Base-by-base conservation (phyloP, 2,329 filamentous ascomycete species). In the Rhynchosporium secalis region DNA sequence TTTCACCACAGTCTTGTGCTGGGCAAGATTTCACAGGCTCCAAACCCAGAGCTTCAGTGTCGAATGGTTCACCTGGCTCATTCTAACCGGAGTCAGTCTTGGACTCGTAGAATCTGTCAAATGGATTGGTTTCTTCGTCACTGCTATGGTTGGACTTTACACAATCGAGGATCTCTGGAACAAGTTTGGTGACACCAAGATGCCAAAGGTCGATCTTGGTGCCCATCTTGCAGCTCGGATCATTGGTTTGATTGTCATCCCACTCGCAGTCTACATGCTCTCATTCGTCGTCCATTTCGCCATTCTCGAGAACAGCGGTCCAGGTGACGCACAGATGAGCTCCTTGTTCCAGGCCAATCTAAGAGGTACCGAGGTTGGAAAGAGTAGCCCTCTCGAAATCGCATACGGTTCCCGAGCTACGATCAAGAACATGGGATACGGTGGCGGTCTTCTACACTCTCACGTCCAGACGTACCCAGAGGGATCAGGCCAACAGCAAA, bases 271-370 rank as follows among this genome's bases (percentile, higher is more conserved):
- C 71, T 99, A 99, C 80, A 88, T 97, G 78, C 88, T 97, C 75
- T 96, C 92, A 48, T 99, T 99, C 76, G 96, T 90, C 71, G 78
- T 96, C 59, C 95, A 99, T 78, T 99, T 99, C 77, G 83, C 92
- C 66, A 91, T 99, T 66, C 85, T 99, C 62, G 91, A 96, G 76
- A 94, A 92, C 78, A 94, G 89, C 71, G 95, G 95, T 26, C 95
- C 96, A 7, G 95, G 95, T 60, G 95, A 99, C 79, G 95, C 95
- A n/a, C 95, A 99, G 78, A 99, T 99, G 95, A 97, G 93, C 79
- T 99, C 95, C 31, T 86, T 99, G 56, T 99, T 99, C 84, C 95
- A 99, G 76, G 95, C 96, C 54, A 99, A 99, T 74, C 83, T 99
- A 43, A 88, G 86, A 71, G 95, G 95, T 31, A 98, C 94, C 10